A percentile compares a stretch with the other conserved stretches of the same genome.
phyloP scores from a whole-genome alignment of 2,329 filamentous ascomycete species.

The Microdochium trichocladiopsis region DNA sequence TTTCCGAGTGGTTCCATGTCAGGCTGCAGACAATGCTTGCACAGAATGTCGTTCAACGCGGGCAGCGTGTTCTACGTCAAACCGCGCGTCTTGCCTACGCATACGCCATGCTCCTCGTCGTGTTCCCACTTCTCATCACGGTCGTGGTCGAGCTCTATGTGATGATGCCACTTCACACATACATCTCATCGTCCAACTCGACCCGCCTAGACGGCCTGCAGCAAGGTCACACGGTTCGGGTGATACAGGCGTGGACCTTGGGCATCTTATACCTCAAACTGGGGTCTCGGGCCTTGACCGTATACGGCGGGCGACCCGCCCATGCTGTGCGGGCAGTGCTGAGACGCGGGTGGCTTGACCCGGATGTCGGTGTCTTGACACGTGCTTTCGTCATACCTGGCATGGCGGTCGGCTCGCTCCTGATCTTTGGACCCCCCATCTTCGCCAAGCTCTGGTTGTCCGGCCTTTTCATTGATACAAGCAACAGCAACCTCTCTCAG shows the following conservation, averaged over 20 bases:
- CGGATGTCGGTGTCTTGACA: slow-evolving; percentile 72
- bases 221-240: slow-evolving; percentile 63
- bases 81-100: slow-evolving; percentile 59
- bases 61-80: slow-evolving; percentile 18
- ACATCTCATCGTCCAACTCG: slow-evolving; percentile 42
- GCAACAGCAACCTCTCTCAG: slow-evolving; percentile 14
- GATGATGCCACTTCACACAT: slow-evolving; percentile 78
- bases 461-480: slow-evolving; percentile 4
- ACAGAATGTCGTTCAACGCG: slow-evolving; percentile 19
- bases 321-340: slow-evolving; percentile 69
- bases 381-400: slow-evolving; percentile 80
- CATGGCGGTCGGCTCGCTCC: slow-evolving; percentile 49
- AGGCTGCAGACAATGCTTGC: slow-evolving; percentile 14
- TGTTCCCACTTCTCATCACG: slow-evolving; percentile 76
- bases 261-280: slow-evolving; percentile 88
- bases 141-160: slow-evolving; percentile 82
- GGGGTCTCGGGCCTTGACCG: slow-evolving; percentile 59
- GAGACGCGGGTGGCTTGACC: slow-evolving; percentile 68
- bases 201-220: slow-evolving; percentile 18
- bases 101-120: slow-evolving; percentile 64
- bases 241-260: slow-evolving; percentile 91
- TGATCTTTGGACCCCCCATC: slow-evolving; percentile 58
- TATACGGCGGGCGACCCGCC: slow-evolving; percentile 63
- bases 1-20: slow-evolving; percentile 1
- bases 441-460: slow-evolving; percentile 45